Conservation (phyloP, 163 green algal genomes). For the Smithsoniella earleae region DNA sequence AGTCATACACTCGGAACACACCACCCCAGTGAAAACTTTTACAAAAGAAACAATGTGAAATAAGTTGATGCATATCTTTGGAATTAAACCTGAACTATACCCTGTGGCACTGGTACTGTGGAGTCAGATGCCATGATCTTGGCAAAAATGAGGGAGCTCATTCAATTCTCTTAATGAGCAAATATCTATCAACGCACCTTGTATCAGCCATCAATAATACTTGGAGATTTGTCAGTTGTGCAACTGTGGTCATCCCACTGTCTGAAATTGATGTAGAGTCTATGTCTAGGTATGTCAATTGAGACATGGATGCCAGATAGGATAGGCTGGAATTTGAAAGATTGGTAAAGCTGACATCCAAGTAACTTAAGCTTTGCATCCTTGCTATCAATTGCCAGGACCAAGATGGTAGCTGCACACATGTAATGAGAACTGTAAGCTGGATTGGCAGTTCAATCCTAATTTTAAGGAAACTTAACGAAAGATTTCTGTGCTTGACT, state of each 20-base stretch:
- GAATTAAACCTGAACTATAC: too few relatives aligned
- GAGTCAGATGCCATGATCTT: not conserved
- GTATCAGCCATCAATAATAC: not conserved
- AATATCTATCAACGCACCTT: not conserved
- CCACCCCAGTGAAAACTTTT: too few relatives aligned
- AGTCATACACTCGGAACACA: too few relatives aligned
- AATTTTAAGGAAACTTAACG: too few relatives aligned
- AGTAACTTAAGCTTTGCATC: not conserved
- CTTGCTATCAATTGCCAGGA: constrained; percentile 2
- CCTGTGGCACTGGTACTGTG: not conserved
- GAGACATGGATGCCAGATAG: not conserved
- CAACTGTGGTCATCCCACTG: not conserved
- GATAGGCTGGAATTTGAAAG: not conserved
- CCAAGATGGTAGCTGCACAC: not conserved
- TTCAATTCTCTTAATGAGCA: not conserved
- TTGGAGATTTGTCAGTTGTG: not conserved
- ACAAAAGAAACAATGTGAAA: too few relatives aligned
- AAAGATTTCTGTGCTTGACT: too few relatives aligned
- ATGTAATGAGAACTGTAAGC: too few relatives aligned
- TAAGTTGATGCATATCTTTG: too few relatives aligned
- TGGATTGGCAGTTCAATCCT: too few relatives aligned
- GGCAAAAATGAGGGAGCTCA: not conserved
- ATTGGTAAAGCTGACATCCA: constrained; percentile 15
- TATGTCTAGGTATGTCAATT: constrained; percentile 10
- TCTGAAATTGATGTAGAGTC: constrained; percentile 16